Evolutionary conservation across 2,329 filamentous ascomycete genomes (phyloP), one percentile per base, ranked within the genome.

Genomic region (Coniochaeta sp.): DNA sequence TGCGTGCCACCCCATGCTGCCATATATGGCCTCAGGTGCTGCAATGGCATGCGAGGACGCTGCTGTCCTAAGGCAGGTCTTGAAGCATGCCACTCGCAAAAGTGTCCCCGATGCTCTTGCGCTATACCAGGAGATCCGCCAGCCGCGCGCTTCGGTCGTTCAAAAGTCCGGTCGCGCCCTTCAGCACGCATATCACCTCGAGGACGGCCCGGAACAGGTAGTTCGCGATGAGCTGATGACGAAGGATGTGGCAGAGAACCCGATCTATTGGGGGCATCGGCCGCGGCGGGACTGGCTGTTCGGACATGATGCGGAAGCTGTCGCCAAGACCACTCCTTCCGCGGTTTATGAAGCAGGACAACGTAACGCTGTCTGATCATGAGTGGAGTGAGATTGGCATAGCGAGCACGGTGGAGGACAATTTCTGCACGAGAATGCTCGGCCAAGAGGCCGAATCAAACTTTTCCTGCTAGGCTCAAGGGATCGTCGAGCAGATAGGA

Each of bases 21-120:
- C 79, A 0, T 80, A 81, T 61, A 70, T 80, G 26, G 78, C 78
- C 0, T 76, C 79, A 61, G 78, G 79, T 4, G 77, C 42, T 5
- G 42, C 42, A 9, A 22, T 22, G 42, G n/a, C 42, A 2, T 47
- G n/a, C 22, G 42, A 47, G 14, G 42, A 47, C 9, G 42, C 42
- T 19, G 42, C 42, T 19, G 42, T 47, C 6, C 9, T 47, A 16
- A 22, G 42, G 42, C 4, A 24, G 19, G n/a, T 22, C 2, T 2
- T 47, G 4, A 3, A 3, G 42, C 22, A 9, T 3, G 42, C 38
- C 3, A 47, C 42, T 4, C 9, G 10, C 2, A 12, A n/a, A 17
- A n/a, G 14, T 12, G 34, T 32, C 34, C n/a, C 42, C 24, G 42
- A 8, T 5, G 42, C 42, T 2, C 42, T 47, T 4, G 19, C 3